Evolutionary conservation across 2,329 filamentous ascomycete species (phyloP).

Genomic region (Alternaria consortialis): DNA sequence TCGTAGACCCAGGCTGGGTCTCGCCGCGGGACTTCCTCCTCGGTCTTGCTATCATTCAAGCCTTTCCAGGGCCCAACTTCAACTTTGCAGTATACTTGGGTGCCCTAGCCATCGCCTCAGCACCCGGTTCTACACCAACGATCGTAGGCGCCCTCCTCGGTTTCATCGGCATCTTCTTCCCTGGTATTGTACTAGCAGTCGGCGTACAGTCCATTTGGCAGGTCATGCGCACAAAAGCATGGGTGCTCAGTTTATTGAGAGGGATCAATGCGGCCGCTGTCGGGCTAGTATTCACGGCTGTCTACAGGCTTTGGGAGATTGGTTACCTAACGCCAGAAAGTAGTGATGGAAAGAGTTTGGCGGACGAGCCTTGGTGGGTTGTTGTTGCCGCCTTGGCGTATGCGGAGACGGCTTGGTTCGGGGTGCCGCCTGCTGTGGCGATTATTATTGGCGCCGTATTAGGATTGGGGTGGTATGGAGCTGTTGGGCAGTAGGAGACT

Average conservation of each 20-base stretch:
- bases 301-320: slow-evolving; percentile 57
- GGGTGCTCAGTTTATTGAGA: slow-evolving; percentile 47
- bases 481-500: slow-evolving; percentile 34
- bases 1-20: slow-evolving; percentile 76
- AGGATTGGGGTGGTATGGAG: slow-evolving; percentile 54
- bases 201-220: slow-evolving; percentile 53
- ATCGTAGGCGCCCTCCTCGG: slow-evolving; percentile 50
- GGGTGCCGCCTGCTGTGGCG: slow-evolving; percentile 50
- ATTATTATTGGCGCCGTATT: slow-evolving; percentile 52
- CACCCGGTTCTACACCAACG: slow-evolving; percentile 34
- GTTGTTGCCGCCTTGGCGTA: slow-evolving; percentile 55
- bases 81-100: slow-evolving; percentile 60
- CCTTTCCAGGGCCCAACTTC: slow-evolving; percentile 71
- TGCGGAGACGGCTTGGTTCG: slow-evolving; percentile 53
- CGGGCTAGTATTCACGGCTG: slow-evolving; percentile 56
- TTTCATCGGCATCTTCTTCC: slow-evolving; percentile 54
- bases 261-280: slow-evolving; percentile 56
- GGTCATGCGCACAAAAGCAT: slow-evolving; percentile 45
- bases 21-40: slow-evolving; percentile 75
- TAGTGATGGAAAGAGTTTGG: slow-evolving; percentile 48
- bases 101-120: slow-evolving; percentile 46
- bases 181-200: slow-evolving; percentile 50
- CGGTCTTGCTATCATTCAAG: slow-evolving; percentile 75
- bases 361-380: slow-evolving; percentile 56
- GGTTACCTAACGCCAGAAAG: slow-evolving; percentile 53